A percentile compares a stretch with the other conserved stretches of the same genome.
phyloP scores from a whole-genome alignment of 257 asterid genomes.

The Salvia hispanica region DNA sequence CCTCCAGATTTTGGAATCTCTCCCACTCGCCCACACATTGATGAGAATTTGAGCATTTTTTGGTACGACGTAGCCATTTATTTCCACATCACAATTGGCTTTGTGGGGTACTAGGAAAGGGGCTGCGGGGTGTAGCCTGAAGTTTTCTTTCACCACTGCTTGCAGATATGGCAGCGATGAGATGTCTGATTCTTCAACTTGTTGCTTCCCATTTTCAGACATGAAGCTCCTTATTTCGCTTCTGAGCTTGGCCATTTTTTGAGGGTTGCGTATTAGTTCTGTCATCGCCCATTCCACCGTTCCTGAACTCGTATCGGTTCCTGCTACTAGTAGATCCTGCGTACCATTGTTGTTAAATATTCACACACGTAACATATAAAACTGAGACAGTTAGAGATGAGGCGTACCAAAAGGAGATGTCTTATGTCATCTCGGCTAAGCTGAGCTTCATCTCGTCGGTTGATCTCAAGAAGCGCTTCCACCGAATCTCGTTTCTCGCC shows the following conservation, averaged over 20 bases:
- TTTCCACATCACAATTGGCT: slow-evolving; percentile 23
- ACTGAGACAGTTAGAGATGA: too few relatives aligned
- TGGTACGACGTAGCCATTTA: slow-evolving; percentile 37
- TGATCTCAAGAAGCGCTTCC: slow-evolving; percentile 36
- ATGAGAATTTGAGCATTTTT: slow-evolving; percentile 33
- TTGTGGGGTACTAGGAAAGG: slow-evolving; percentile 41
- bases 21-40: slow-evolving; percentile 45
- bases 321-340: slow-evolving; percentile 33
- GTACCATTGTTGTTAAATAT: neutral
- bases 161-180: slow-evolving; percentile 30
- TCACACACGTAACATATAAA: too few relatives aligned
- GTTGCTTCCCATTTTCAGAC: slow-evolving; percentile 2
- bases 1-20: slow-evolving; percentile 38
- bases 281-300: slow-evolving; percentile 50
- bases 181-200: slow-evolving; percentile 37
- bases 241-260: slow-evolving; percentile 18
- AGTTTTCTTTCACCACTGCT: slow-evolving; percentile 44
- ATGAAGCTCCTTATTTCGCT: slow-evolving; percentile 17
- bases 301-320: slow-evolving; percentile 33
- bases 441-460: slow-evolving; percentile 33
- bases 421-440: slow-evolving; percentile 32
- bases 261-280: slow-evolving; percentile 36
- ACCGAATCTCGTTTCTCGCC: slow-evolving; percentile 34
- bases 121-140: slow-evolving; percentile 41
- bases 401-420: slow-evolving; percentile 35